Evolutionary conservation across 495 filamentous ascomycete species (phyloP).

Genomic region (Collariella sp.): DNA sequence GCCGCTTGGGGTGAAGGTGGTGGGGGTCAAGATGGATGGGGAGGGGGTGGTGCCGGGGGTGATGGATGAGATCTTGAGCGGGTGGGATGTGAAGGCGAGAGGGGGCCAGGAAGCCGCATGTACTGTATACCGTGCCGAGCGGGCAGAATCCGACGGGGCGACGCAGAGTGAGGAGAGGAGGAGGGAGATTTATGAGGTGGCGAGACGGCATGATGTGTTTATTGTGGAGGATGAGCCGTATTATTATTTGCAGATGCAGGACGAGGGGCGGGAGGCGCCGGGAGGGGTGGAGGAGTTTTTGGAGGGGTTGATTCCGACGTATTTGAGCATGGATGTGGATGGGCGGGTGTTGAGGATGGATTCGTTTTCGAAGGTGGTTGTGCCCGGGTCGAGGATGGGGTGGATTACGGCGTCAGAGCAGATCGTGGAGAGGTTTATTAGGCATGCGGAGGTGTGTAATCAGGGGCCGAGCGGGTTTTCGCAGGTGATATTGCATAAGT

Average conservation of each 20-base stretch:
- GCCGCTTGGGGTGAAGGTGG: conserved; percentile 65
- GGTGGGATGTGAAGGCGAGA: conserved; percentile 52
- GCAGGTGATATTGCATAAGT: conserved; percentile 76
- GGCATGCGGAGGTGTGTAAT: conserved; percentile 66
- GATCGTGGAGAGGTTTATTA: conserved; percentile 68
- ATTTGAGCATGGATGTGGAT: conserved; percentile 58
- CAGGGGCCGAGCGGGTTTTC: conserved; percentile 79
- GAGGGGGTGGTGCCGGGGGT: conserved; percentile 62
- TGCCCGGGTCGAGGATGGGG: conserved; percentile 65
- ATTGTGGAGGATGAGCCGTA: conserved; percentile 98
- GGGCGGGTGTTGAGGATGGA: conserved; percentile 65
- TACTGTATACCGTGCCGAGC: conserved; percentile 75
- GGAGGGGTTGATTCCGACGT: conserved; percentile 45
- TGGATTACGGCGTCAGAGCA: conserved; percentile 80
- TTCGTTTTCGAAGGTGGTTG: conserved; percentile 75
- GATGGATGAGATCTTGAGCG: conserved; percentile 57
- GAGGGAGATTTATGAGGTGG: conserved; percentile 62
- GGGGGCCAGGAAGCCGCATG: conserved; percentile 59
- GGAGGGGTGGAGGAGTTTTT: conserved; percentile 39
- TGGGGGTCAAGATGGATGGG: conserved; percentile 68
- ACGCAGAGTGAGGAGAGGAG: conserved; percentile 62
- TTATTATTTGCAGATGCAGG: conserved; percentile 92
- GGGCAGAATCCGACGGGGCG: conserved; percentile 89
- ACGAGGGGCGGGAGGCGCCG: conserved; percentile 46
- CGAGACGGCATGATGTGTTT: conserved; percentile 72